Evolutionary conservation across 2,329 filamentous ascomycete genomes (phyloP), one percentile per base, ranked within the genome.

Genomic region (Didymella pomorum): DNA sequence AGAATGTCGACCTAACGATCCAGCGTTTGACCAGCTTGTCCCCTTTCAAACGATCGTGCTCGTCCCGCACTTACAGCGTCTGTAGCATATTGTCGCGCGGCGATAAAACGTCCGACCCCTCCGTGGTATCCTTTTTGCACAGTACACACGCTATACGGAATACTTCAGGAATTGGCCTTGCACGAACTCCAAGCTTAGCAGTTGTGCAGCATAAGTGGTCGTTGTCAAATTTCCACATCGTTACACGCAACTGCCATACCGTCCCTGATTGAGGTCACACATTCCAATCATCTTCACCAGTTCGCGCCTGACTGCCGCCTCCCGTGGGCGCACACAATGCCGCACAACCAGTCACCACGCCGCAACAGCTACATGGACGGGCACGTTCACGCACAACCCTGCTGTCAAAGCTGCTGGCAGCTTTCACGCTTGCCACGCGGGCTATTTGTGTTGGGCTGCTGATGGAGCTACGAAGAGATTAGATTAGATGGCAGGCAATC

Each of bases 241-340:
- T 58, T 42, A 54, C 56, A 58, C 56, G 29, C 7, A 28, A 20
- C 28, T 41, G 41, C 44, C 50, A 54, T 47, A 7, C 25, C 5
- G 25, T 44, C 31, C 41, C n/a, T 50, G 26, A 25, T 50, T 54
- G 18, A 50, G n/a, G 56, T 58, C 16, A n/a, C 21, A 54, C 56
- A 58, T 54, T 58, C 56, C 56, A 50, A 54, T 50, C 45, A 58
- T 25, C 18, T 26, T 46, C 51, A 51, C 45, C 29, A 41, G 41
- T 45, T 18, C 41, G 21, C 11, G 10, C 9, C 37, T 28, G 39
- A 11, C 31, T 54, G 20, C 26, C 29, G n/a, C 31, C 18, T n/a
- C 9, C 35, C 25, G 20, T 25, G 16, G 18, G 10, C 16, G 18
- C 12, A 23, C 21, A 44, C 33, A n/a, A 41, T 28, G 16, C 20